phyloP scores from a whole-genome alignment of 2,329 filamentous ascomycete genomes.

The Colletotrichum lentis region DNA sequence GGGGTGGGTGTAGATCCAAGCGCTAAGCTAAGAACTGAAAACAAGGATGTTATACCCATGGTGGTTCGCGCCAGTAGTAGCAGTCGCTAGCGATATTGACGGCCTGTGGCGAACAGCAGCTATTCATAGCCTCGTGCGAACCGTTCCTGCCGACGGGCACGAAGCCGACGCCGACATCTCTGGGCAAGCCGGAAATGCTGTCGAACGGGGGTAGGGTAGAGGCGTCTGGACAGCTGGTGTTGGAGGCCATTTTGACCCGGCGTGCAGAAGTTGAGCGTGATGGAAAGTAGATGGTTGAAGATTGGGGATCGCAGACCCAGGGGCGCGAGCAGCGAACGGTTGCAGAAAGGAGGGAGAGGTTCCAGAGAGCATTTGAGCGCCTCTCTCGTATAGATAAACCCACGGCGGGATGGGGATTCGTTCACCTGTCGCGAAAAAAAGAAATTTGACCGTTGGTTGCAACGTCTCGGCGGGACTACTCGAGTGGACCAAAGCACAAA shows the following conservation, averaged over 20 bases:
- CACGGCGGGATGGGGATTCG: too few species aligned
- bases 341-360: too few species aligned
- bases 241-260: conserved; percentile 5
- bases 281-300: neutral
- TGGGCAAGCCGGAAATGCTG: conserved; percentile 1
- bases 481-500: too few species aligned
- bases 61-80: conserved; percentile 12
- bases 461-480: too few species aligned
- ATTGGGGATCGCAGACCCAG: neutral
- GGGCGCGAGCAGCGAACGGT: neutral
- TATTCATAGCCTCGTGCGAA: neutral
- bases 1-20: too few species aligned
- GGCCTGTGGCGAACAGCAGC: conserved; percentile 7
- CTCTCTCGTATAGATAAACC: too few species aligned
- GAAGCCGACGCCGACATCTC: neutral
- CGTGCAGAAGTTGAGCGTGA: neutral
- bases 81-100: conserved; percentile 8
- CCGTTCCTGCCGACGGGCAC: conserved; percentile 13
- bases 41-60: too few species aligned
- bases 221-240: neutral
- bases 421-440: too few species aligned
- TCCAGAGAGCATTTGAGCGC: too few species aligned
- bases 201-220: neutral
- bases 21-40: too few species aligned
- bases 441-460: too few species aligned